Conservation (phyloP, 1,284 basidiomycete genomes). For the Garcileccinum viscosum region DNA sequence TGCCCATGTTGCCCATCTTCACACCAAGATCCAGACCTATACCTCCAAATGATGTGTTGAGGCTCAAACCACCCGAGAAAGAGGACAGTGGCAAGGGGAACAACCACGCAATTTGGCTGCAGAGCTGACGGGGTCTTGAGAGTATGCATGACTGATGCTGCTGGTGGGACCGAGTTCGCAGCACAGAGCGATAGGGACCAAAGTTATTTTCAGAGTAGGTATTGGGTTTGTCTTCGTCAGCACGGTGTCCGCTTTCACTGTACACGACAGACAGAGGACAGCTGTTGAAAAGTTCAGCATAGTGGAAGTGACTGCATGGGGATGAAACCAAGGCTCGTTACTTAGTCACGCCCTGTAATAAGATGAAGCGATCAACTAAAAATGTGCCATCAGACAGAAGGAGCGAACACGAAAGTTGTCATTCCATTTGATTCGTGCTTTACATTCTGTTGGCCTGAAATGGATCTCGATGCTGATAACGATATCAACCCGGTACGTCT, state of each 20-base stretch:
- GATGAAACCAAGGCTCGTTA: slow-evolving; percentile 58
- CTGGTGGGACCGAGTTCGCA: slow-evolving; percentile 36
- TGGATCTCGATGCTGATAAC: slow-evolving; percentile 83
- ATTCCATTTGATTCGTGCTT: slow-evolving; percentile 79
- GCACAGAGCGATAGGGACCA: slow-evolving; percentile 37
- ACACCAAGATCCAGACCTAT: background rate
- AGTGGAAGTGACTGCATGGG: background rate
- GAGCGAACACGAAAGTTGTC: slow-evolving; percentile 60
- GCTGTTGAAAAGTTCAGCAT: slow-evolving; percentile 41
- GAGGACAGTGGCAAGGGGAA: background rate
- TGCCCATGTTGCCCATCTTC: too few relatives aligned
- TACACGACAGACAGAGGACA: slow-evolving; percentile 81
- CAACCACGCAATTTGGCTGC: background rate
- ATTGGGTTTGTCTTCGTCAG: slow-evolving; percentile 72
- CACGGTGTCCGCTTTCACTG: slow-evolving; percentile 75
- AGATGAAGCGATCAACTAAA: slow-evolving; percentile 14
- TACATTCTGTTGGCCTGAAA: slow-evolving; percentile 81
- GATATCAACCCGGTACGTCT: slow-evolving; percentile 80
- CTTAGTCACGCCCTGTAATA: slow-evolving; percentile 59
- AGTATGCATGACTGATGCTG: too few relatives aligned
- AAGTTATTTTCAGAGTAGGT: slow-evolving; percentile 59
- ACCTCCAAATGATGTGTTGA: background rate
- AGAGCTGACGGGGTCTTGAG: too few relatives aligned
- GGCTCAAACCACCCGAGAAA: background rate
- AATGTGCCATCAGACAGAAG: slow-evolving; percentile 1